These are phyloP conservation scores for Candida morakotiae DNA, from an alignment of 805 yeast genomes.

Conservation along the genomic window DNA sequence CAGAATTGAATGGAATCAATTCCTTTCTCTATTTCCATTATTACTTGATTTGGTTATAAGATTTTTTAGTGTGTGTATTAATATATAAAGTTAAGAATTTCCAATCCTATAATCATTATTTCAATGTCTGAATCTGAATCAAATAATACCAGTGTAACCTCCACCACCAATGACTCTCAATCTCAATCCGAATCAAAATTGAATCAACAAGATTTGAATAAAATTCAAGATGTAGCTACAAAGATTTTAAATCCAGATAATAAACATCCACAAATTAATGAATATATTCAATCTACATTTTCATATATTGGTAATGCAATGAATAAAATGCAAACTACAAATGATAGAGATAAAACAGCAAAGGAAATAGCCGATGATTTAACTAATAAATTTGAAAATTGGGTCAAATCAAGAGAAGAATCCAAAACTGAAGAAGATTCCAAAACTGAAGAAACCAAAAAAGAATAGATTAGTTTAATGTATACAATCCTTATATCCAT, in stretches of 20 bases:
- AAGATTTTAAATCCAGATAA: slow-evolving; percentile 25
- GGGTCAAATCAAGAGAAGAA: slow-evolving; percentile 19
- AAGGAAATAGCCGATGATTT: slow-evolving; percentile 34
- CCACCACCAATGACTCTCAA: no score
- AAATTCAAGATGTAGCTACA: slow-evolving; percentile 3
- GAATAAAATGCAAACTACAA: slow-evolving; percentile 25
- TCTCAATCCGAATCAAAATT: neutral
- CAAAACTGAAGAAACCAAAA: neutral
- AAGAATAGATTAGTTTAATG: slow-evolving; percentile 18
- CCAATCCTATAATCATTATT: no score
- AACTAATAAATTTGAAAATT: slow-evolving; percentile 20
- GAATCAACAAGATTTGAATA: slow-evolving; percentile 3
- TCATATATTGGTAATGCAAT: slow-evolving; percentile 22
- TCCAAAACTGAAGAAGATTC: slow-evolving; percentile 4
- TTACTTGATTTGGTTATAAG: no score
- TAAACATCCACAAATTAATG: slow-evolving; percentile 22
- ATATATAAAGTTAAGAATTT: no score
- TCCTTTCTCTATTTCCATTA: no score
- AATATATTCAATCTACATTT: slow-evolving; percentile 23
- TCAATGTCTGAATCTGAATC: no score
- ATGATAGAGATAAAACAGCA: slow-evolving; percentile 30
- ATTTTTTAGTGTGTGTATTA: no score
- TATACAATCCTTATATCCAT: slow-evolving; percentile 45
- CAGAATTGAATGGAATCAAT: no score
- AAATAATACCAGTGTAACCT: no score